phyloP scores from a whole-genome alignment of 345 rosid genomes.

The Citrus hindsii region DNA sequence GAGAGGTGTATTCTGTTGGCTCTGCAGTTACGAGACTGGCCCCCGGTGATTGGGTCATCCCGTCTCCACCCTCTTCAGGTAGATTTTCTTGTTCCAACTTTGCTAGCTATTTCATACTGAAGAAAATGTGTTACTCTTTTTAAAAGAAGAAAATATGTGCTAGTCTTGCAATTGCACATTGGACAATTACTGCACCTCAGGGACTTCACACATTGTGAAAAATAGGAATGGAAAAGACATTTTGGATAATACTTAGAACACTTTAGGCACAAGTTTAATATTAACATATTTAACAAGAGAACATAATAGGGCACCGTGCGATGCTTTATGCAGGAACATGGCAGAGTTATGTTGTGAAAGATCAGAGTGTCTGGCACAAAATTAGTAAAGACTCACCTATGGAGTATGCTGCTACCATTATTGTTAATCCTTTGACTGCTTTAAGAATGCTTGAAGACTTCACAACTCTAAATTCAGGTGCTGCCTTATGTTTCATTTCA shows the following conservation, averaged over 20 bases:
- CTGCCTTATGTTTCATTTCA: not conserved
- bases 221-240: not conserved
- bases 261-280: not conserved
- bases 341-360: constrained; percentile 80
- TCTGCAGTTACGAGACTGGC: constrained; percentile 56
- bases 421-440: constrained; percentile 88
- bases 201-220: not conserved
- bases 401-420: constrained; percentile 88
- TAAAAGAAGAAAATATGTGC: not conserved
- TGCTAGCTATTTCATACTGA: not conserved
- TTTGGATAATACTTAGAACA: not conserved
- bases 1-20: constrained; percentile 70
- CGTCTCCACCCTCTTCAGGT: constrained; percentile 87
- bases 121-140: not conserved
- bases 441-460: constrained; percentile 89
- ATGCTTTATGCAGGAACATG: constrained; percentile 50
- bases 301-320: not conserved
- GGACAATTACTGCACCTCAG: not conserved
- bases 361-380: constrained; percentile 75
- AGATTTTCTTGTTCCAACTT: not conserved
- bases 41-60: constrained; percentile 85
- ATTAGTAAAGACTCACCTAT: constrained; percentile 60
- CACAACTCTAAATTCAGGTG: constrained; percentile 54
- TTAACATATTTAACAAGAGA: not conserved
- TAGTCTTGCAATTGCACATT: not conserved